Percentiles rank a stretch among this genome's conserved stretches.
Evolutionary conservation across 768 basidiomycete species (phyloP).

Genomic region (Lepiota venenata): DNA sequence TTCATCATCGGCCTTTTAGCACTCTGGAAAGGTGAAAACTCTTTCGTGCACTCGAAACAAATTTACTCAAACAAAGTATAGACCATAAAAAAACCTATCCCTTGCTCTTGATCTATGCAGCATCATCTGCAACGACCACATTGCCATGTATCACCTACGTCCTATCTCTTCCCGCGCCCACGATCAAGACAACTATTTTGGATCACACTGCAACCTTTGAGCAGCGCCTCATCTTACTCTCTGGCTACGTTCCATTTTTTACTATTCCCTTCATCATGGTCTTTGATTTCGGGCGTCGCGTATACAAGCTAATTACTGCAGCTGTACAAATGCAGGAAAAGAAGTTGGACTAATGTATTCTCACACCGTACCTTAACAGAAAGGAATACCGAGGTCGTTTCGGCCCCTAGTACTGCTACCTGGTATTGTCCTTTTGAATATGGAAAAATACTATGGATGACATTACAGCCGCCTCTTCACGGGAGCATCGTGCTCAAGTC

Average conservation of each 20-base stretch:
- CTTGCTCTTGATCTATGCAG: constrained; percentile 69
- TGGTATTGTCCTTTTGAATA: too few relatives aligned
- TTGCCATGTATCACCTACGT: constrained; percentile 65
- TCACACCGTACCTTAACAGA: too few relatives aligned
- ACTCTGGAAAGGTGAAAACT: constrained; percentile 50
- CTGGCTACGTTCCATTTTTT: constrained; percentile 75
- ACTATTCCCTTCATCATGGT: constrained; percentile 65
- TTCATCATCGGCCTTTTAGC: constrained; percentile 68
- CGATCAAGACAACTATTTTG: constrained; percentile 16
- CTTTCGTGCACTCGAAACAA: neutral
- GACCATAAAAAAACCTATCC: constrained; percentile 53
- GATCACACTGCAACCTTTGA: constrained; percentile 38
- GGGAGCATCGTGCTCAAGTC: too few relatives aligned
- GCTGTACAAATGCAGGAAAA: constrained; percentile 22
- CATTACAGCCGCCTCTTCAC: too few relatives aligned
- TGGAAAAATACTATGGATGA: too few relatives aligned
- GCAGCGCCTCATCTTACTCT: constrained; percentile 58
- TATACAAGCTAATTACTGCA: constrained; percentile 27
- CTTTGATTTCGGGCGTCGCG: constrained; percentile 19
- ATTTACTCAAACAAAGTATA: constrained; percentile 18
- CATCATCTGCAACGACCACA: constrained; percentile 76
- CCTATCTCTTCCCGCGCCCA: constrained; percentile 44
- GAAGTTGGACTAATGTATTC: constrained; percentile 26
- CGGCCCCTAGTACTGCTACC: neutral
- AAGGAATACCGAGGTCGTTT: too few relatives aligned